phyloP scores from a whole-genome alignment of 2,329 filamentous ascomycete genomes.

The Botrytis hyacinthi region DNA sequence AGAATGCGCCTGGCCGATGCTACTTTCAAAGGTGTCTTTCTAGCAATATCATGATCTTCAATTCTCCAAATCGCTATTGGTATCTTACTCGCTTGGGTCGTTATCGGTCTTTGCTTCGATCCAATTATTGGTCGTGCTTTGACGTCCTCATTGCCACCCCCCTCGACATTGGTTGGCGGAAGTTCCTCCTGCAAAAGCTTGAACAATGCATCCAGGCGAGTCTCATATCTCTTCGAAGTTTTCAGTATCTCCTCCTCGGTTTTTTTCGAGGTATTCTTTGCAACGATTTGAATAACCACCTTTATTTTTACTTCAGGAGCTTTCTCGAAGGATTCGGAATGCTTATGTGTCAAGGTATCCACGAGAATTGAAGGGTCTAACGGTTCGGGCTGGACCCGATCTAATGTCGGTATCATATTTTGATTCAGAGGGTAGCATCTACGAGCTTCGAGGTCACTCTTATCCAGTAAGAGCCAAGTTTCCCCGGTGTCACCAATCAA shows the following conservation, averaged over 20 bases:
- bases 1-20: background rate
- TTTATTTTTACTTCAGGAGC: background rate
- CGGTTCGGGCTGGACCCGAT: background rate
- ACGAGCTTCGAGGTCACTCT: background rate
- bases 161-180: background rate
- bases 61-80: too few relatives aligned
- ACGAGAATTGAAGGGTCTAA: background rate
- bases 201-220: background rate
- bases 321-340: background rate
- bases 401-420: background rate
- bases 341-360: background rate
- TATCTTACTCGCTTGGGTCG: background rate
- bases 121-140: background rate
- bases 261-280: background rate
- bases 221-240: background rate
- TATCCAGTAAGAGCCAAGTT: background rate
- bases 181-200: too few relatives aligned
- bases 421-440: background rate
- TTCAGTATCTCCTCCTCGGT: background rate
- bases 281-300: background rate
- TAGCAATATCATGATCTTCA: too few relatives aligned
- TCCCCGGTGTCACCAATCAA: background rate
- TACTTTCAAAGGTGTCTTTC: background rate
- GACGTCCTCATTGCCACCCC: background rate
- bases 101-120: background rate